Evolutionary conservation across 352 stramenopile genomes (phyloP), one percentile per base, ranked within the genome.

Genomic region (Salisapilia sapeloensis): DNA sequence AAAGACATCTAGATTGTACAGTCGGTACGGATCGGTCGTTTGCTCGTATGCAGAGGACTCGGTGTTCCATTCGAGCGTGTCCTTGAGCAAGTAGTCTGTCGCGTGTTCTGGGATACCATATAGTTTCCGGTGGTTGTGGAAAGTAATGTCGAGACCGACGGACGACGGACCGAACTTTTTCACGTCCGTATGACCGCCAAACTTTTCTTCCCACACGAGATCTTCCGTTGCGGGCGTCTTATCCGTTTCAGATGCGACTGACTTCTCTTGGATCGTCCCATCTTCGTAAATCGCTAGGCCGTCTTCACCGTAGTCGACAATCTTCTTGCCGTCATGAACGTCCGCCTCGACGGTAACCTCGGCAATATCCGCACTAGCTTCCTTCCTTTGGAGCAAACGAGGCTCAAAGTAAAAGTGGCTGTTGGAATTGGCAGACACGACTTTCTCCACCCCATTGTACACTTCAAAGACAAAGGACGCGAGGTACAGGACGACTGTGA

Each of bases 1-100:
- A 50, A 99, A 99, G 13, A 99, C 96, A 50, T 99, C 96, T 21
- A 99, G 67, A 46, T 97, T 99, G 64, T 99, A 99, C 32, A 99
- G 67, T 6, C 96, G 80, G 56, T 99, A 99, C 6, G 96, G 96
- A 40, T 99, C 92, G n/a, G 51, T 61, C 18, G 39, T 50, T 23
- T 54, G 47, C 11, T 24, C 30, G 23, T 4, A 21, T 9, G 28
- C 30, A 20, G 22, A 38, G 18, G 15, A 47, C 14, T 9, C 41
- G 26, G 24, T 55, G 27, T 26, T 29, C 6, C 23, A 16, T n/a
- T 74, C 56, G 17, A 85, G 38, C 6, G 95, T 99, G 34, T 87
- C 69, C 45, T 97, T 94, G 4, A 99, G 53, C 24, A 77, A 37
- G 14, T 97, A 94, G 31, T 87, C 78, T 12, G 80, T 89, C 8